These are phyloP conservation scores for Oidium heveae DNA, from an alignment of 2,329 filamentous ascomycete genomes.

Conservation along the genomic window DNA sequence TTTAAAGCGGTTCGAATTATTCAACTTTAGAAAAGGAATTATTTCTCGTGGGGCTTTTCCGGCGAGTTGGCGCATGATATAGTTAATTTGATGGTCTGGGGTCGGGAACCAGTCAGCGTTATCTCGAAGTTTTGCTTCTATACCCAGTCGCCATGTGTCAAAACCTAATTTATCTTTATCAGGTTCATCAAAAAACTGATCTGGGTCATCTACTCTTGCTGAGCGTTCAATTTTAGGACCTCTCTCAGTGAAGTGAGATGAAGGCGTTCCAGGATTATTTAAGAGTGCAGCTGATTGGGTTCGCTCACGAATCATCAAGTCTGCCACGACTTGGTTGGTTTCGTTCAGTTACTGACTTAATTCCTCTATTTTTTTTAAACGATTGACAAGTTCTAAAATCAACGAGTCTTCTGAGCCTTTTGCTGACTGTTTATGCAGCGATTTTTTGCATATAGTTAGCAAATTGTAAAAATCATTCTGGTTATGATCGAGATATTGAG, in stretches of 20 bases:
- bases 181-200: neutral
- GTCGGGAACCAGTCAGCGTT: neutral
- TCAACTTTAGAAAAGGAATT: too few species aligned
- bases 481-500: neutral
- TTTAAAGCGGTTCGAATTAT: too few species aligned
- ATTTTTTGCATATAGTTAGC: neutral
- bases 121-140: neutral
- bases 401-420: neutral
- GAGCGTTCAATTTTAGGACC: neutral
- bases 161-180: neutral
- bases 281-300: too few species aligned
- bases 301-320: too few species aligned
- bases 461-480: neutral
- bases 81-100: neutral
- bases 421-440: too few species aligned
- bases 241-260: neutral
- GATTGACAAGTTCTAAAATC: neutral
- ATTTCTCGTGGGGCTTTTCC: too few species aligned
- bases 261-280: too few species aligned
- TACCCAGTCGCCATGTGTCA: neutral
- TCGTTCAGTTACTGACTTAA: neutral
- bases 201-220: neutral
- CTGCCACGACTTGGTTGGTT: neutral
- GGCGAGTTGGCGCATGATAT: neutral
- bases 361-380: neutral